Conservation (phyloP, 768 basidiomycete species). For the Candolleomyces efflorescens region DNA sequence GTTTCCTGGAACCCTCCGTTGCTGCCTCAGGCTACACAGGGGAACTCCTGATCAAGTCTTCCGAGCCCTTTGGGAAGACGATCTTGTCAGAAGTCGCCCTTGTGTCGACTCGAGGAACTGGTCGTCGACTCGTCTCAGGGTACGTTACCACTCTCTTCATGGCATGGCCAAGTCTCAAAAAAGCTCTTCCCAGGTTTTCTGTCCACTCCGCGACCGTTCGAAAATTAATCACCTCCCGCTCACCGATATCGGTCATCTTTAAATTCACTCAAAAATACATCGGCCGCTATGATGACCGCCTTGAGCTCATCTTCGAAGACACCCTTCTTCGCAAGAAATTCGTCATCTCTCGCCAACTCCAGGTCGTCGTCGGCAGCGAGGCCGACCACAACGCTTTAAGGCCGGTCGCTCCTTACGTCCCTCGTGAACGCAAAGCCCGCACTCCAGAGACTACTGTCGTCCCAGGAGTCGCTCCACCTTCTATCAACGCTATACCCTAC, state of each 20-base stretch:
- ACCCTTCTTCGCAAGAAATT: conserved; percentile 37
- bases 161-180: neutral
- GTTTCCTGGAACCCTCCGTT: conserved; percentile 37
- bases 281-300: conserved; percentile 49
- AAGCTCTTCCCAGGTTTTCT: conserved; percentile 18
- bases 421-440: conserved; percentile 27
- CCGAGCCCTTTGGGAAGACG: conserved; percentile 25
- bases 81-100: conserved; percentile 23
- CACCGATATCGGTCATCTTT: conserved; percentile 25
- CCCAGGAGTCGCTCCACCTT: conserved; percentile 38
- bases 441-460: conserved; percentile 32
- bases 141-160: too few species aligned
- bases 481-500: conserved; percentile 40
- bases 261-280: conserved; percentile 29
- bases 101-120: conserved; percentile 2
- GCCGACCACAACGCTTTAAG: conserved; percentile 41
- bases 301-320: conserved; percentile 52
- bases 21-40: conserved; percentile 20
- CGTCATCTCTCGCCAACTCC: conserved; percentile 42
- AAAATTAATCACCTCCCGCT: conserved; percentile 17
- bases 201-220: conserved; percentile 14
- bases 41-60: conserved; percentile 22
- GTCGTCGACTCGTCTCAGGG: too few species aligned
- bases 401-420: conserved; percentile 44
- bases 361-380: conserved; percentile 41